Evolutionary conservation across 192 early-diverging fungal species (phyloP).

Genomic region (Mortierella antarctica): DNA sequence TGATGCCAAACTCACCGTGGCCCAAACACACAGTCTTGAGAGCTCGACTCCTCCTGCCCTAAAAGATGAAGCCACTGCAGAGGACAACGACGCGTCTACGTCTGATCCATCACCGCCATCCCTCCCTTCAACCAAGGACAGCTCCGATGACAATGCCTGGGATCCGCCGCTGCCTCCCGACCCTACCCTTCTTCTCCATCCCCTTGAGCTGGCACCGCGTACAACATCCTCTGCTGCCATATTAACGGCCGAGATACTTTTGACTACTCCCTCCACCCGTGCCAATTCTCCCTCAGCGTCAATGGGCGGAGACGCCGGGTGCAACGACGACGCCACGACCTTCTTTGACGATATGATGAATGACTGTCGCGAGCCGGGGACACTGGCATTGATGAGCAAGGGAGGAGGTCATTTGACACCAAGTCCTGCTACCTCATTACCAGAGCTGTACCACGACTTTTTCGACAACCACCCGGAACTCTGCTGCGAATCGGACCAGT

Average conservation of each 20-base stretch:
- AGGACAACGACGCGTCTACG: too few relatives aligned
- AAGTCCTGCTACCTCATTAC: slow-evolving; percentile 1
- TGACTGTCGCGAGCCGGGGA: not conserved
- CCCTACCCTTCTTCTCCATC: not conserved
- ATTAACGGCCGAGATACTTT: slow-evolving; percentile 1
- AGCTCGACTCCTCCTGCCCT: too few relatives aligned
- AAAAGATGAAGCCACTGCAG: too few relatives aligned
- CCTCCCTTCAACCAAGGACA: too few relatives aligned
- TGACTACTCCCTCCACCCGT: slow-evolving; percentile 12
- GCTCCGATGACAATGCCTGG: too few relatives aligned
- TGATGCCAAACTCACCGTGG: too few relatives aligned
- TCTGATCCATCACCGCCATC: too few relatives aligned
- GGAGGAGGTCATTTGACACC: not conserved
- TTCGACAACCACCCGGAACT: slow-evolving; percentile 29
- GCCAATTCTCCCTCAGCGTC: slow-evolving; percentile 13
- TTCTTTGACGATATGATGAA: slow-evolving; percentile 37
- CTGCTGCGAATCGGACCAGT: slow-evolving; percentile 8
- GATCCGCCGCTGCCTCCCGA: not conserved
- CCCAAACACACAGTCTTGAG: too few relatives aligned
- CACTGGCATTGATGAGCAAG: not conserved
- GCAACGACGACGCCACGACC: slow-evolving; percentile 1
- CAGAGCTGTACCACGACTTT: slow-evolving; percentile 24
- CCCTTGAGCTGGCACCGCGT: too few relatives aligned
- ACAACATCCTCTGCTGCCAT: not conserved
- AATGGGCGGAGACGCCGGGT: not conserved